These are phyloP conservation scores for Niebla homalea DNA, from an alignment of 495 filamentous ascomycete genomes.

Conservation along the genomic window DNA sequence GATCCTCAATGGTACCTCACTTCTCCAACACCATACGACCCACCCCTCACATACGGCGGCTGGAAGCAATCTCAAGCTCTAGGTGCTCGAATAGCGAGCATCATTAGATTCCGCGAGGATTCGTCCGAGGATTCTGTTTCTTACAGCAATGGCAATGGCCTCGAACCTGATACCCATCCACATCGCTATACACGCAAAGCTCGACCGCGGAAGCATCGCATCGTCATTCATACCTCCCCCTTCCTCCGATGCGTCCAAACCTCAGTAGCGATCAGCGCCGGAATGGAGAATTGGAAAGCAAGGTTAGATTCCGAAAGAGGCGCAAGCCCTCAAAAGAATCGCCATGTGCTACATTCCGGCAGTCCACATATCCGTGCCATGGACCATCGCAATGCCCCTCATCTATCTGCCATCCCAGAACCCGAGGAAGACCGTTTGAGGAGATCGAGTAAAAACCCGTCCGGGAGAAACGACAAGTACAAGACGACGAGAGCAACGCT, in stretches of 20 bases:
- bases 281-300: constrained; percentile 54
- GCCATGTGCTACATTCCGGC: constrained; percentile 12
- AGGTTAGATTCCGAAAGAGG: background rate
- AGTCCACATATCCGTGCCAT: constrained; percentile 9
- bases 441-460: constrained; percentile 5
- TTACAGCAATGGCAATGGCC: background rate
- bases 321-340: background rate
- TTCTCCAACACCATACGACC: constrained; percentile 91
- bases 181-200: background rate
- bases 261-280: constrained; percentile 76
- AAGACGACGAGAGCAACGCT: constrained; percentile 38
- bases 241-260: constrained; percentile 91
- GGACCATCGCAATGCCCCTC: constrained; percentile 10
- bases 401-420: constrained; percentile 15
- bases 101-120: constrained; percentile 41
- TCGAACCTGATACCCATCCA: background rate
- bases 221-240: constrained; percentile 84
- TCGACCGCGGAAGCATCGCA: constrained; percentile 46
- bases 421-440: constrained; percentile 4
- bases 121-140: background rate
- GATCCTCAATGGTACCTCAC: constrained; percentile 91
- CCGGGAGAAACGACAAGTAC: constrained; percentile 2
- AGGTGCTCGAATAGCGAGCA: constrained; percentile 62
- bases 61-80: constrained; percentile 76
- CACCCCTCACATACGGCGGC: constrained; percentile 86